These are phyloP conservation scores for Yarrowia hollandica DNA, from an alignment of 805 yeast species.

Conservation along the genomic window DNA sequence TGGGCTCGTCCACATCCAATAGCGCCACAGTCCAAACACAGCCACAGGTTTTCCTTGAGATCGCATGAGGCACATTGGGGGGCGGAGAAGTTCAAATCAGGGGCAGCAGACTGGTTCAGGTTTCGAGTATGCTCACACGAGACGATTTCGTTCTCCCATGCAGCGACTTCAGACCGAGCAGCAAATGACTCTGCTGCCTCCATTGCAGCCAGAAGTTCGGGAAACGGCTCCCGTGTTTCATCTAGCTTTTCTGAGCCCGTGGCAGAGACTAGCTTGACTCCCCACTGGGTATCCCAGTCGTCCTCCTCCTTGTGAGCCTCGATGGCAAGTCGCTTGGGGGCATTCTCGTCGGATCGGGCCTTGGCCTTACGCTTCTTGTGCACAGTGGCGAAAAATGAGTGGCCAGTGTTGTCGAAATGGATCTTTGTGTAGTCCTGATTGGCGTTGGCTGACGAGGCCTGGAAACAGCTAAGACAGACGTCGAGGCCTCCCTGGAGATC, in stretches of 20 bases:
- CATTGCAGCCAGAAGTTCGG: conserved; percentile 47
- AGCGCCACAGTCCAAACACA: conserved; percentile 88
- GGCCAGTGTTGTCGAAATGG: conserved; percentile 57
- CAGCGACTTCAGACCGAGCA: conserved; percentile 66
- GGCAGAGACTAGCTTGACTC: conserved; percentile 43
- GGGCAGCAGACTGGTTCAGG: conserved; percentile 46
- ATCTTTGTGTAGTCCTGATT: conserved; percentile 59
- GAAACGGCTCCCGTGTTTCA: conserved; percentile 37
- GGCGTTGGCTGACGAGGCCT: conserved; percentile 57
- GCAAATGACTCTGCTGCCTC: conserved; percentile 59
- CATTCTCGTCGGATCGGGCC: conserved; percentile 34
- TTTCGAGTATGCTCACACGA: conserved; percentile 75
- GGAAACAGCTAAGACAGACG: conserved; percentile 69
- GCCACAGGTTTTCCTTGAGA: conserved; percentile 79
- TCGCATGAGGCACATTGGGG: conserved; percentile 45
- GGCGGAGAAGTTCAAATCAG: conserved; percentile 29
- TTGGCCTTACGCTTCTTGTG: conserved; percentile 52
- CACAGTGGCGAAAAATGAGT: conserved; percentile 61
- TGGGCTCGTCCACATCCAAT: conserved; percentile 94
- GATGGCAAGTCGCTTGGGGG: conserved; percentile 58
- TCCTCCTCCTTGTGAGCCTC: conserved; percentile 64
- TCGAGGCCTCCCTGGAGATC: conserved; percentile 60
- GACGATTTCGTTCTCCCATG: conserved; percentile 87
- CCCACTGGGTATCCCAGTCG: conserved; percentile 50
- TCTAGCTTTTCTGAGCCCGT: conserved; percentile 38